Conservation (phyloP, 2,329 filamentous ascomycete species). For the Stenocarpella maydis region DNA sequence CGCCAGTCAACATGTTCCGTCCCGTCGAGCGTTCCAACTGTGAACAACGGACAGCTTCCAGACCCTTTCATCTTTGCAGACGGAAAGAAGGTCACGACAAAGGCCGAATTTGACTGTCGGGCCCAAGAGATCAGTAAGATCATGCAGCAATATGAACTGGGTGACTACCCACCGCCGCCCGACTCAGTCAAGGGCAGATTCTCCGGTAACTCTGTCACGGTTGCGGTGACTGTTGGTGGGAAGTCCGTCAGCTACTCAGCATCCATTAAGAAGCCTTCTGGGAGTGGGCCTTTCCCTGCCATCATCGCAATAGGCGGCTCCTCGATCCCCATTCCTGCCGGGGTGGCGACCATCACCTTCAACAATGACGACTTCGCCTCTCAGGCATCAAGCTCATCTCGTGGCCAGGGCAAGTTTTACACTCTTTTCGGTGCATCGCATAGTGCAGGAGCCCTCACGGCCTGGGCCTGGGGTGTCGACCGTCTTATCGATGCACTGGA, state of each 20-base stretch:
- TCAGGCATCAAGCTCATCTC: constrained; percentile 55
- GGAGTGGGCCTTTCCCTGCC: constrained; percentile 60
- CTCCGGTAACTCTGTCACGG: constrained; percentile 52
- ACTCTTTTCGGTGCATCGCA: constrained; percentile 63
- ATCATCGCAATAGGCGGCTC: constrained; percentile 65
- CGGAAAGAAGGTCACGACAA: constrained; percentile 53
- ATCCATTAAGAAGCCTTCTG: constrained; percentile 51
- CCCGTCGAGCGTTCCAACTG: constrained; percentile 45
- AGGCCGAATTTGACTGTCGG: constrained; percentile 58
- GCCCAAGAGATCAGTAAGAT: constrained; percentile 56
- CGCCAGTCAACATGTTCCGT: constrained; percentile 49
- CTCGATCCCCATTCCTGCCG: constrained; percentile 62
- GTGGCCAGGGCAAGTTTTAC: constrained; percentile 67
- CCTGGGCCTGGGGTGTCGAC: constrained; percentile 71
- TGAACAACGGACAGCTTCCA: constrained; percentile 50
- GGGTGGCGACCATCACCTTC: constrained; percentile 66
- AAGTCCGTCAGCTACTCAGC: constrained; percentile 56
- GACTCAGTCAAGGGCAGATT: constrained; percentile 55
- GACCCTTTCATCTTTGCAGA: constrained; percentile 58
- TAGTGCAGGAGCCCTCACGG: constrained; percentile 65
- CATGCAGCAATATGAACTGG: constrained; percentile 61
- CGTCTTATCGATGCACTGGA: constrained; percentile 68
- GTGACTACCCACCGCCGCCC: constrained; percentile 55
- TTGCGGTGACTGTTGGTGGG: constrained; percentile 54
- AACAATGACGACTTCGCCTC: constrained; percentile 65